A percentile compares a stretch with the other conserved stretches of the same genome.
Conservation (phyloP, 1,139 yeast species). For the Meyerozyma sp. region DNA sequence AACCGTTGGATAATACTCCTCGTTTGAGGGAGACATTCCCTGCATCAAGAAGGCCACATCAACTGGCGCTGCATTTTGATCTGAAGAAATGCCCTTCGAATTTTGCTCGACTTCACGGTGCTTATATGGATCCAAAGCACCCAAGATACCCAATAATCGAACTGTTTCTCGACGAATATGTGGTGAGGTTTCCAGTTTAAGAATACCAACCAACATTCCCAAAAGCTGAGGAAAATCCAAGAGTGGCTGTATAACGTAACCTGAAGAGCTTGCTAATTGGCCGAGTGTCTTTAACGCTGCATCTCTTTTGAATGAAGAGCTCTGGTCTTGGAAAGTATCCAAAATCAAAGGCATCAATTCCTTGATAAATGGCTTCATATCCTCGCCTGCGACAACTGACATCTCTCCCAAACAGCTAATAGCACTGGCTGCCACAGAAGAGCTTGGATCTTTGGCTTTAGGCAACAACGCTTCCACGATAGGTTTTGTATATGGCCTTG, state of each 20-base stretch:
- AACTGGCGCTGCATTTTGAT: constrained; percentile 82
- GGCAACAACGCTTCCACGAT: constrained; percentile 79
- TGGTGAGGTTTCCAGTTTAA: constrained; percentile 74
- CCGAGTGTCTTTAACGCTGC: constrained; percentile 88
- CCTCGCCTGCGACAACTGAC: constrained; percentile 85
- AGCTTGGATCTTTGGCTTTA: constrained; percentile 64
- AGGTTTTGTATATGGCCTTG: constrained; percentile 87
- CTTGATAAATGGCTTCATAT: constrained; percentile 64
- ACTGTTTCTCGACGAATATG: constrained; percentile 82
- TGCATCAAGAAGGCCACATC: constrained; percentile 88
- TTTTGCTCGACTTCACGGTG: constrained; percentile 86
- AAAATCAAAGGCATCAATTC: constrained; percentile 83
- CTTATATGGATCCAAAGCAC: constrained; percentile 95
- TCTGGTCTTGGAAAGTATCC: constrained; percentile 87
- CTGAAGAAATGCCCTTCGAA: constrained; percentile 57
- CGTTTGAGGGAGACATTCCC: constrained; percentile 90
- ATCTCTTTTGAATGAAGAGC: constrained; percentile 78
- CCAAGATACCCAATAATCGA: constrained; percentile 81
- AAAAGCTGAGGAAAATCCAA: constrained; percentile 86
- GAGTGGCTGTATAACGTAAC: constrained; percentile 91
- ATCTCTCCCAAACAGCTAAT: constrained; percentile 87
- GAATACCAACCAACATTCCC: constrained; percentile 73
- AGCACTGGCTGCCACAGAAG: constrained; percentile 83
- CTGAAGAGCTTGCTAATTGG: constrained; percentile 83
- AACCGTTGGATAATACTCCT: constrained; percentile 93